These are phyloP conservation scores for Leptographium lundbergii DNA, from an alignment of 2,329 filamentous ascomycete genomes.

Conservation along the genomic window DNA sequence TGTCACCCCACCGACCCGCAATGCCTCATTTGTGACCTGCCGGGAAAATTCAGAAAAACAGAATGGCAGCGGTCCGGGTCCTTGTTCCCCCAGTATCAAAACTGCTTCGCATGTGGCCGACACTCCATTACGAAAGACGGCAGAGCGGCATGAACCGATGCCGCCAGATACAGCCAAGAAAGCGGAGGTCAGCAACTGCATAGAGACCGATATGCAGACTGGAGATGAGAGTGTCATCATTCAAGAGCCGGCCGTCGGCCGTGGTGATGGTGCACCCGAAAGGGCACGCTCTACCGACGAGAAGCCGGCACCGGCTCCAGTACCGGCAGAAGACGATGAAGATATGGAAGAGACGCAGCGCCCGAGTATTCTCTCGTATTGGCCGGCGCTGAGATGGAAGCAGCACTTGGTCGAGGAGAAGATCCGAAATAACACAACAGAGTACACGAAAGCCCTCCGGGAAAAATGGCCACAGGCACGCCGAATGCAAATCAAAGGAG, in stretches of 20 bases:
- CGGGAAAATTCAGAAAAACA: constrained; percentile 2
- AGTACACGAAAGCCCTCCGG: constrained; percentile 34
- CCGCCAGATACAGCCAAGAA: background rate
- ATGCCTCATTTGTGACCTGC: constrained; percentile 19
- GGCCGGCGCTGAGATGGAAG: constrained; percentile 15
- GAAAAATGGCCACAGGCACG: constrained; percentile 32
- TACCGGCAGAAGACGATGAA: background rate
- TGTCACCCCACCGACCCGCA: constrained; percentile 26
- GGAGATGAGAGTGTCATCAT: background rate
- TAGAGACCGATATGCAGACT: background rate
- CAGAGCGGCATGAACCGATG: background rate
- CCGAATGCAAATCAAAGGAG: constrained; percentile 33
- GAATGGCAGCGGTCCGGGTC: background rate
- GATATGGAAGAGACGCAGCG: constrained; percentile 5
- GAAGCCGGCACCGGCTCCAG: background rate
- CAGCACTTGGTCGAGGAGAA: constrained; percentile 26
- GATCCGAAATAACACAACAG: constrained; percentile 33
- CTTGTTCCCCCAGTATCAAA: constrained; percentile 1
- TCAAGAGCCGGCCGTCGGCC: background rate
- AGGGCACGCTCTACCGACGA: background rate
- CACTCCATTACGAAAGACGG: constrained; percentile 1
- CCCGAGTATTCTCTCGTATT: constrained; percentile 8
- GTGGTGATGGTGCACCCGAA: background rate
- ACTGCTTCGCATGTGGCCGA: constrained; percentile 3
- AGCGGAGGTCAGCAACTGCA: background rate